Conservation (phyloP, 768 basidiomycete genomes). For the Boletus rubescentipes region DNA sequence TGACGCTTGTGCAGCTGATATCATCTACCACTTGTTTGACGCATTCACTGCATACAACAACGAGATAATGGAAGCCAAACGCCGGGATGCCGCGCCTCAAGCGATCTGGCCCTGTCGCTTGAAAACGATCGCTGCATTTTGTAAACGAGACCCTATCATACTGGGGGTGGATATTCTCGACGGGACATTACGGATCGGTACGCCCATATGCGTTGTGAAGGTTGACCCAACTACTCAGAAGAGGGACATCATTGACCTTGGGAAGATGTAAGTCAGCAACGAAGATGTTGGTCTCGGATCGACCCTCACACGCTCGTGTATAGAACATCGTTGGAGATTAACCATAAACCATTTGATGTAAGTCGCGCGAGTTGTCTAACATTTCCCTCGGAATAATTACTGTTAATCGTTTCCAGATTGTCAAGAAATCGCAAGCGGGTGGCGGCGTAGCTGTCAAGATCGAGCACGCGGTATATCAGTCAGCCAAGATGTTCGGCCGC, state of each 20-base stretch:
- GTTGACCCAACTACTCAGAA: slow-evolving; percentile 84
- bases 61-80: slow-evolving; percentile 90
- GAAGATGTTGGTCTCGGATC: not conserved
- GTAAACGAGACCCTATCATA: slow-evolving; percentile 96
- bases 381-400: not conserved
- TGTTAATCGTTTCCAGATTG: slow-evolving; percentile 48
- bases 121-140: slow-evolving; percentile 91
- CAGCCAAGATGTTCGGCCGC: slow-evolving; percentile 92
- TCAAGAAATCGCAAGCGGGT: slow-evolving; percentile 94
- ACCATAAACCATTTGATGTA: slow-evolving; percentile 87
- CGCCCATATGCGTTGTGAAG: slow-evolving; percentile 94
- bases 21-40: slow-evolving; percentile 98
- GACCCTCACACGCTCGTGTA: not conserved
- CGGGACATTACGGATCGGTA: slow-evolving; percentile 86
- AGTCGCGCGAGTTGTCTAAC: slow-evolving; percentile 17
- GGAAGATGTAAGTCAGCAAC: slow-evolving; percentile 75
- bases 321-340: slow-evolving; percentile 96
- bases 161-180: slow-evolving; percentile 96
- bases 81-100: slow-evolving; percentile 86
- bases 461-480: slow-evolving; percentile 94
- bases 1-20: slow-evolving; percentile 65
- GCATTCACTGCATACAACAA: slow-evolving; percentile 93
- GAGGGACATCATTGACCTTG: slow-evolving; percentile 88
- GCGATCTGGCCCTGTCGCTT: slow-evolving; percentile 97
- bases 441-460: slow-evolving; percentile 98